Base-by-base conservation (phyloP, 106 monocot genomes). In the Xerophyta viscosa region DNA sequence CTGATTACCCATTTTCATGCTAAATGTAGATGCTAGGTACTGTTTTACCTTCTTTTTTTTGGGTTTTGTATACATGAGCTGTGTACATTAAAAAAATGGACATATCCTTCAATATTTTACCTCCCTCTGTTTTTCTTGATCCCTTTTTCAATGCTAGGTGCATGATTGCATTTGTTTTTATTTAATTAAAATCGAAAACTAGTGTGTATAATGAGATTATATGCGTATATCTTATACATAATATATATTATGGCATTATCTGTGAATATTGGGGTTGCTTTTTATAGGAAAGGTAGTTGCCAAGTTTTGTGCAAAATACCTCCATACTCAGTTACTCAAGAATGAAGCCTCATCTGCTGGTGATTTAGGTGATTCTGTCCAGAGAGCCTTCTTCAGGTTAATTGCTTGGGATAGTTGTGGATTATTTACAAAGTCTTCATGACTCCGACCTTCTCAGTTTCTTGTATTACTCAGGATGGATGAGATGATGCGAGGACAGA, bases 401-500 rank as follows among this genome's bases (percentile, higher is more conserved):
- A 5, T 49, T 31, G 12, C 42, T 20, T 24, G 2, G 13, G 4
- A 31, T 57, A 29, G 20, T 29, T 61, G 26, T 29, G 48, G 19
- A 15, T 27, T 13, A n/a, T 20, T 9, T n/a, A 37, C 42, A 25
- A 25, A 8, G 2, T 3, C 13, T 39, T 18, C 20, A 36, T 33
- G 8, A 9, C 33, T n/a, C n/a, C n/a, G n/a, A n/a, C n/a, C n/a
- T n/a, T n/a, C n/a, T n/a, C n/a, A n/a, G n/a, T n/a, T n/a, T n/a
- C n/a, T n/a, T n/a, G n/a, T n/a, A 20, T 46, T 46, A 19, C 60
- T 57, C 70, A 93, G 92, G 69, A 93, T 93, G 87, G 92, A 93
- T 54, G 83, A 93, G 27, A 93, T 93, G 92, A 93, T 93, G 92
- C 54, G 49, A 49, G 92, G 92, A 12, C 92, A 93, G 63, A 73